Evolutionary conservation across 164 flowering plant species (phyloP).

Genomic region (Vitis amurensis): DNA sequence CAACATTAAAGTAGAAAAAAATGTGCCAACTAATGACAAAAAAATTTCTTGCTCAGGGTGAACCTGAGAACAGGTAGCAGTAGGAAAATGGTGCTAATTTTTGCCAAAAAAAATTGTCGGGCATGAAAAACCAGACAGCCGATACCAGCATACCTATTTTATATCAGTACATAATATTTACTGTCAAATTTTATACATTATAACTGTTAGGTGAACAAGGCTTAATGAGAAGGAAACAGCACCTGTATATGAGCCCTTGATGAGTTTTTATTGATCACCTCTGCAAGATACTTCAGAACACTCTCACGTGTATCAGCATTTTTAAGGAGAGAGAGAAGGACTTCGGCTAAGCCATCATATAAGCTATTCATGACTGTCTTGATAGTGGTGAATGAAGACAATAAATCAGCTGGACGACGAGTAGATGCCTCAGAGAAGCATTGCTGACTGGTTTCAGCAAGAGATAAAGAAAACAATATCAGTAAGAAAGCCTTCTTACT

Average conservation of each 20-base stretch:
- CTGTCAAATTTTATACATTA: not conserved
- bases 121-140: too few species aligned
- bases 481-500: not conserved
- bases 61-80: too few species aligned
- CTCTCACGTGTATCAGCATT: constrained; percentile 72
- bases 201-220: not conserved
- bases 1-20: constrained; percentile 1
- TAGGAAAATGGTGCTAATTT: too few species aligned
- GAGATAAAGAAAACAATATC: constrained; percentile 2
- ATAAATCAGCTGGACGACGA: constrained; percentile 80
- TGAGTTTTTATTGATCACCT: constrained; percentile 77
- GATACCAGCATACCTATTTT: too few species aligned
- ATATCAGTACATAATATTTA: too few species aligned
- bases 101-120: too few species aligned
- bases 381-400: constrained; percentile 86
- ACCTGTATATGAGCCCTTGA: constrained; percentile 97
- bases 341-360: constrained; percentile 73
- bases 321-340: constrained; percentile 71
- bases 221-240: constrained; percentile 1
- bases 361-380: constrained; percentile 80
- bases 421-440: constrained; percentile 86
- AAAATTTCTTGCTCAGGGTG: too few species aligned
- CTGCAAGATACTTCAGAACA: constrained; percentile 86
- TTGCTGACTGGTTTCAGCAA: constrained; percentile 58
- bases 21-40: not conserved